A percentile compares a stretch with the other conserved stretches of the same genome.
phyloP scores from a whole-genome alignment of 768 basidiomycete genomes.

The Lactarius indigo region DNA sequence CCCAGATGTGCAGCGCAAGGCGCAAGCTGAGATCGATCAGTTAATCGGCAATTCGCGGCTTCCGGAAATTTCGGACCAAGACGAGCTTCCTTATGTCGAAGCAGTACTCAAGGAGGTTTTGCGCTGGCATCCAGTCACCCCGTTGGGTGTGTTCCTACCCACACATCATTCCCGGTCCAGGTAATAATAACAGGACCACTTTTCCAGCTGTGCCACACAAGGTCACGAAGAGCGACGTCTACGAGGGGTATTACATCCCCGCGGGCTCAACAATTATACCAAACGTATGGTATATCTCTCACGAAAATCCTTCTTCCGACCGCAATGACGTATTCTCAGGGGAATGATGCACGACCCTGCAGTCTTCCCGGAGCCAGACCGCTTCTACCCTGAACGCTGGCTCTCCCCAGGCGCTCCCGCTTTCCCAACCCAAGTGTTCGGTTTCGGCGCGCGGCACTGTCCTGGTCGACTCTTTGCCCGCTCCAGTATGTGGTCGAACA shows the following conservation, averaged over 20 bases:
- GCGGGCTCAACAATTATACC: not conserved
- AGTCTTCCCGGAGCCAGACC: not conserved
- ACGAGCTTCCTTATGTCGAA: not conserved
- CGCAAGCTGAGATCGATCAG: not conserved
- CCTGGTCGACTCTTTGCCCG: not conserved
- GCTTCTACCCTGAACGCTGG: not conserved
- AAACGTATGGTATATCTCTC: not conserved
- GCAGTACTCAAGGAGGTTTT: not conserved
- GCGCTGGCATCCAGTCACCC: conserved; percentile 2
- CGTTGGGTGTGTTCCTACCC: not conserved
- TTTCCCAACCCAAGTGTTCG: not conserved
- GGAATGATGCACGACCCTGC: not conserved
- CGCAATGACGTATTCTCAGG: not conserved
- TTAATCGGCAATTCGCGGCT: not conserved
- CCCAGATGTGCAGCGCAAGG: not conserved
- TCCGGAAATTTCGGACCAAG: not conserved
- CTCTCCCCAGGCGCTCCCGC: not conserved
- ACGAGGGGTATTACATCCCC: not conserved
- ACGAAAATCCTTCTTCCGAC: too few relatives aligned
- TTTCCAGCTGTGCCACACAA: not conserved
- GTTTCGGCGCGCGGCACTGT: not conserved
- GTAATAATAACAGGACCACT: not conserved
- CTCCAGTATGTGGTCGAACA: not conserved
- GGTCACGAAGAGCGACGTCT: not conserved
- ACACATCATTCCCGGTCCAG: not conserved